phyloP scores from a whole-genome alignment of 1,284 basidiomycete species.

The Cryptococcus sp. region DNA sequence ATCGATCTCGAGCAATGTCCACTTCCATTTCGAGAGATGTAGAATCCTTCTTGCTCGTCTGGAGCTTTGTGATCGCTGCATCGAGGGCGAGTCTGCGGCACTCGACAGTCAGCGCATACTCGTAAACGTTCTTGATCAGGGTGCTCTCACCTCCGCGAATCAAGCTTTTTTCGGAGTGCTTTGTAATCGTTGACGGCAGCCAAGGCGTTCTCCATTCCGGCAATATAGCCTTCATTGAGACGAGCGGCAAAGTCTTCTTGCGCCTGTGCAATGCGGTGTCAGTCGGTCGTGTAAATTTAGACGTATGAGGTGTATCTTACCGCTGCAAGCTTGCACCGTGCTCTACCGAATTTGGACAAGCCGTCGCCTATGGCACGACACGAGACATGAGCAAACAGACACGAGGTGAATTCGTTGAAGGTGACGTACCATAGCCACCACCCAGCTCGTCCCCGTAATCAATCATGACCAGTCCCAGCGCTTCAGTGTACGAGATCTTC shows the following conservation, averaged over 20 bases:
- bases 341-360: conserved; percentile 71
- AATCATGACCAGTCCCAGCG: conserved; percentile 81
- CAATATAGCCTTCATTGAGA: conserved; percentile 70
- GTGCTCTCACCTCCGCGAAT: conserved; percentile 67
- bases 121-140: conserved; percentile 3
- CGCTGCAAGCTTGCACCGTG: conserved; percentile 76
- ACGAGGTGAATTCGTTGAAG: not conserved
- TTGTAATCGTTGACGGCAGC: conserved; percentile 52
- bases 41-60: conserved; percentile 64
- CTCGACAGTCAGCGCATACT: conserved; percentile 4
- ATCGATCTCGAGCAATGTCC: conserved; percentile 66
- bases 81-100: conserved; percentile 68
- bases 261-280: conserved; percentile 15
- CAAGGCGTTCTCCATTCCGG: conserved; percentile 62
- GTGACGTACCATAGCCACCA: conserved; percentile 61
- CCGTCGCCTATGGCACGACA: conserved; percentile 55
- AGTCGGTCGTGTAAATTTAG: not conserved
- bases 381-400: conserved; percentile 7
- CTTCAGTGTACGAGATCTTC: conserved; percentile 65
- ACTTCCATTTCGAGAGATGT: conserved; percentile 74
- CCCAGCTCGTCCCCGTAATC: conserved; percentile 76
- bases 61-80: conserved; percentile 68
- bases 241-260: conserved; percentile 75
- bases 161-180: conserved; percentile 60
- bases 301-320: conserved; percentile 43